Evolutionary conservation across 169 alveolate species (phyloP).

Genomic region (Plasmodium falciparum): DNA sequence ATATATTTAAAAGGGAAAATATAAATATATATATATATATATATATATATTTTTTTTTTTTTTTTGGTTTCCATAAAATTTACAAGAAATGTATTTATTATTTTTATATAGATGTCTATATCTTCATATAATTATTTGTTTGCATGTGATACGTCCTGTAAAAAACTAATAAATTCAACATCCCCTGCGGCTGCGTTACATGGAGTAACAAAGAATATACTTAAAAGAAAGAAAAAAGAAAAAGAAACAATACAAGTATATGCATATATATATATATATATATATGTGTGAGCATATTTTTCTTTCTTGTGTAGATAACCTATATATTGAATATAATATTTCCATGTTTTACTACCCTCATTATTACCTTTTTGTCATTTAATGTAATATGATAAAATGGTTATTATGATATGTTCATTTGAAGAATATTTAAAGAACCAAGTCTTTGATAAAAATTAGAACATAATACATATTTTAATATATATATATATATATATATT

Average conservation of each 20-base stretch:
- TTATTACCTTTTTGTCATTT: conserved; percentile 39
- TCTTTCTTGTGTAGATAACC: conserved; percentile 33
- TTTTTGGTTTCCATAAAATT: too few species aligned
- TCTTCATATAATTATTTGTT: conserved; percentile 32
- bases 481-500: background rate
- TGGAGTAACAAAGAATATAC: conserved; percentile 21
- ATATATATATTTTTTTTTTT: too few species aligned
- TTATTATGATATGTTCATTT: too few species aligned
- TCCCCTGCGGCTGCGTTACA: conserved; percentile 73
- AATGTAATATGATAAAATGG: conserved; percentile 12
- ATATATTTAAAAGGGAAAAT: too few species aligned
- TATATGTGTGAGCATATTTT: background rate
- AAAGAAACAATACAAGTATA: background rate
- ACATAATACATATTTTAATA: too few species aligned
- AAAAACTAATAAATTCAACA: conserved; percentile 55
- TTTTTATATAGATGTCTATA: conserved; percentile 52
- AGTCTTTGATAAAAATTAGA: too few species aligned
- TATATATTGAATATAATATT: conserved; percentile 53
- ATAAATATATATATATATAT: too few species aligned
- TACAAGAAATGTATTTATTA: too few species aligned
- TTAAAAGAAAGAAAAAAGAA: conserved; percentile 2
- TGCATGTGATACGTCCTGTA: conserved; percentile 38
- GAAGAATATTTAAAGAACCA: too few species aligned
- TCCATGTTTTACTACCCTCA: conserved; percentile 53
- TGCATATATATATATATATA: background rate